These are phyloP conservation scores for Amphirosellinia nigrospora DNA, from an alignment of 495 filamentous ascomycete species.

Conservation along the genomic window DNA sequence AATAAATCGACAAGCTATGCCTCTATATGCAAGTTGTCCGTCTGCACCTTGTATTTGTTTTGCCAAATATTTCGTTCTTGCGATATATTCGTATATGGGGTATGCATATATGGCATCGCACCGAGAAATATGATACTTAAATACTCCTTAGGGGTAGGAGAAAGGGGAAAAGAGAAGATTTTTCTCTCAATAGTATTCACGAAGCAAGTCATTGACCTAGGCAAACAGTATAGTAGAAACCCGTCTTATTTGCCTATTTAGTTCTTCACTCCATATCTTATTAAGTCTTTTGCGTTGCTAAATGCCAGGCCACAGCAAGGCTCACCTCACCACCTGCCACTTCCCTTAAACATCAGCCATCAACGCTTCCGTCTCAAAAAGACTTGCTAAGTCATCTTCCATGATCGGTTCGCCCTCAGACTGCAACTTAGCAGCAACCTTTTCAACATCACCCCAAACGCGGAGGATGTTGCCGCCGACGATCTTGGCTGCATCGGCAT, in stretches of 20 bases:
- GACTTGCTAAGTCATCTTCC: conserved; percentile 61
- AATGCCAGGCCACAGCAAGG: background rate
- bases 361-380: conserved; percentile 13
- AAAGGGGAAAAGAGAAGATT: background rate
- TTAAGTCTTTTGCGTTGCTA: background rate
- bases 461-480: conserved; percentile 76
- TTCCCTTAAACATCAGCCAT: background rate
- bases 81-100: background rate
- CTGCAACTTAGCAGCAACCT: conserved; percentile 66
- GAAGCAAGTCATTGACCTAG: background rate
- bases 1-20: background rate
- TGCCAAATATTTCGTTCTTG: no score
- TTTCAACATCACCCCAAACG: conserved; percentile 77
- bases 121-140: background rate
- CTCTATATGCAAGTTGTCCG: background rate
- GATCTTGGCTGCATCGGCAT: conserved; percentile 69
- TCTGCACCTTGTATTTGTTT: background rate
- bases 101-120: background rate
- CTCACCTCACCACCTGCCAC: background rate
- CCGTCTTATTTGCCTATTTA: background rate
- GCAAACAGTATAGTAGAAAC: background rate
- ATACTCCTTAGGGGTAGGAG: background rate
- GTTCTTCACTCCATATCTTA: background rate
- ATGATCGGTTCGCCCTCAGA: conserved; percentile 61
- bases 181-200: background rate